Base-by-base conservation (phyloP, 208 protist genomes). In the Herpetomonas tarakana region DNA sequence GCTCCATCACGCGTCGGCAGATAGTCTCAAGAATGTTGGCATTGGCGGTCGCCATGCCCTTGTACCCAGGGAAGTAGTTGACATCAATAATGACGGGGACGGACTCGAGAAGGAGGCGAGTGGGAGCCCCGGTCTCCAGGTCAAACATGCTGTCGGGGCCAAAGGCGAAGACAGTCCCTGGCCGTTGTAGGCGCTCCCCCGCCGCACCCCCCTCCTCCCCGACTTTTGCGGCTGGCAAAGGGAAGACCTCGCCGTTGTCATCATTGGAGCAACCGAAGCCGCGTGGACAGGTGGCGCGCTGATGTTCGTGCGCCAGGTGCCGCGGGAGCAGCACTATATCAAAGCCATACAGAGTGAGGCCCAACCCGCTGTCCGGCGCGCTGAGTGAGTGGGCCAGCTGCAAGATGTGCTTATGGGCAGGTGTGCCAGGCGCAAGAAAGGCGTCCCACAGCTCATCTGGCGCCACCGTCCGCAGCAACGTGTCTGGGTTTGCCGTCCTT, bases 11-110 rank as follows among this genome's bases (percentile, higher is more conserved):
- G 46, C n/a, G 46, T 52, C 12, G 46, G 58, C 35, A 41, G 3
- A 89, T 78, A 16, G 84, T 55, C 41, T 80, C 71, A 39, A 89
- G 54, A 49, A 92, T 59, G 53, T 74, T 31, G 21, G 71, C 68
- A 50, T 76, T 73, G 0, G 70, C 77, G 35, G 78, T 59, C 29
- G 26, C 46, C 57, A 91, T 65, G 12, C 81, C 85, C n/a, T 69
- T 72, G 68, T 81, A 95, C 16, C 88, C 76, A 1, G 88, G 88
- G 54, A 92, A 95, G 81, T 90, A 95, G 67, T 95, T 95, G 12
- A 91, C 74, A 49, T 95, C 88, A 18, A 95, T 76, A 7, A 92
- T 66, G 1, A 90, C 71, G 0, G 88, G 84, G 2, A 83, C 50
- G 24, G 74, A 71, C 44, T 74, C 63, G 16, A 68, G 55, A 44